Evolutionary conservation across 163 green algal species (phyloP).

Genomic region (Volvox carteri): DNA sequence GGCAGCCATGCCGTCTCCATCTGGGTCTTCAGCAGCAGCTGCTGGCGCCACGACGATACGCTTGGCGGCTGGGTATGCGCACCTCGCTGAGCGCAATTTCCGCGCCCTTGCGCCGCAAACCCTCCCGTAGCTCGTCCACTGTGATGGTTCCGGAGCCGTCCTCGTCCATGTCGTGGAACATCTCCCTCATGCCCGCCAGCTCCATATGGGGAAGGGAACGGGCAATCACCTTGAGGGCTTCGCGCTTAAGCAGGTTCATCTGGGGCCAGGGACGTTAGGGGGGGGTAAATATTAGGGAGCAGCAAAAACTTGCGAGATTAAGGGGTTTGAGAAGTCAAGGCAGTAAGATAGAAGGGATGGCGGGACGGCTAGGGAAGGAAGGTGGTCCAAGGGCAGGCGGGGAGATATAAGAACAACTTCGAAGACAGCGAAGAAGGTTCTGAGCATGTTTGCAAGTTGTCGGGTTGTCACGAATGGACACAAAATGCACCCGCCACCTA

Average conservation of each 20-base stretch:
- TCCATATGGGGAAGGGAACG: conserved; percentile 89
- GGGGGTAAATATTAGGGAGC: background rate
- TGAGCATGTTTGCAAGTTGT: too few relatives aligned
- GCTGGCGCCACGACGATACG: too few relatives aligned
- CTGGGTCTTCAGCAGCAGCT: too few relatives aligned
- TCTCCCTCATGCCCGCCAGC: conserved; percentile 89
- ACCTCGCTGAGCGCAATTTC: conserved; percentile 60
- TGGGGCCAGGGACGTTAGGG: conserved; percentile 11
- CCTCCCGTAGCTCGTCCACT: conserved; percentile 89
- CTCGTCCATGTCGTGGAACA: conserved; percentile 93
- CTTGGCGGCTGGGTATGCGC: too few relatives aligned
- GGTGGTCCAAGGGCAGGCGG: background rate
- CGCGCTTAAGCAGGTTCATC: conserved; percentile 98
- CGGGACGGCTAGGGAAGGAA: background rate
- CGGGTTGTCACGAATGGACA: too few relatives aligned
- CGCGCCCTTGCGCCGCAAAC: conserved; percentile 60
- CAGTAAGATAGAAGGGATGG: background rate
- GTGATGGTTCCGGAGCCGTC: conserved; percentile 94
- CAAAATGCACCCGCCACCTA: too few relatives aligned
- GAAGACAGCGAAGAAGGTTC: too few relatives aligned
- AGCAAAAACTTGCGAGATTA: background rate
- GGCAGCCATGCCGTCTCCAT: too few relatives aligned
- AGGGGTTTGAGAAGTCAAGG: background rate
- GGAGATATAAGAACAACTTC: background rate
- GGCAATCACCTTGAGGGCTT: conserved; percentile 94